These are phyloP conservation scores for Acanthamoeba triangularis DNA, from an alignment of 208 protist genomes.

Conservation along the genomic window DNA sequence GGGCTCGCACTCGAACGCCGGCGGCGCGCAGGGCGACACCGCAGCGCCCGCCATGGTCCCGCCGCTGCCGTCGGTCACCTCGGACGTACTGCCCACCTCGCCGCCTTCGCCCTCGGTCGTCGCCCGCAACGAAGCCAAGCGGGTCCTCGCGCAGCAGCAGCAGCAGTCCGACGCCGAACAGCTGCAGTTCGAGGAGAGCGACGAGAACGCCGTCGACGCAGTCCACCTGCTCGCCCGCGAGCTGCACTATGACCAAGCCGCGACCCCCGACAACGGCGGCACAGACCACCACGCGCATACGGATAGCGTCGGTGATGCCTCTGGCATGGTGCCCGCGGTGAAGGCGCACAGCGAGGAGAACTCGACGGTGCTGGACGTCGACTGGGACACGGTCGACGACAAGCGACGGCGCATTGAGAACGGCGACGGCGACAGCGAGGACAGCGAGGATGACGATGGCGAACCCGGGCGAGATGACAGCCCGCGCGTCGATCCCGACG, in stretches of 20 bases:
- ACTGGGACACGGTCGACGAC: not conserved
- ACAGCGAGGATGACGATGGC: not conserved
- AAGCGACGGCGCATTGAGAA: not conserved
- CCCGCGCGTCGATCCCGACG: too few species aligned
- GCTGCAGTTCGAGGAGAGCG: not conserved
- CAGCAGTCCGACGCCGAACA: not conserved
- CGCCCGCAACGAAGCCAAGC: not conserved
- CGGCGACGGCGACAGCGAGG: not conserved
- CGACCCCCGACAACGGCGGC: not conserved
- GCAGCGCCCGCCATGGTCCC: not conserved
- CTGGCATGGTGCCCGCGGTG: not conserved
- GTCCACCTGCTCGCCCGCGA: not conserved
- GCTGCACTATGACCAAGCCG: not conserved
- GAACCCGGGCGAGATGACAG: too few species aligned
- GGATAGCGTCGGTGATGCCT: not conserved
- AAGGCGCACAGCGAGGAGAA: not conserved
- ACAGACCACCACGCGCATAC: not conserved
- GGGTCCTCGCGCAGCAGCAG: not conserved
- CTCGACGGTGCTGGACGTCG: not conserved
- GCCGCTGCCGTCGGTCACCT: slow-evolving; percentile 11
- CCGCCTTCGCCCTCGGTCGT: not conserved
- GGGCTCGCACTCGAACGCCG: not conserved
- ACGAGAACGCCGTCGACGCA: not conserved
- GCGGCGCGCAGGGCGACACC: not conserved
- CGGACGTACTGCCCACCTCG: not conserved